Conservation (phyloP, 2,329 filamentous ascomycete genomes). For the Fusarium piperis region DNA sequence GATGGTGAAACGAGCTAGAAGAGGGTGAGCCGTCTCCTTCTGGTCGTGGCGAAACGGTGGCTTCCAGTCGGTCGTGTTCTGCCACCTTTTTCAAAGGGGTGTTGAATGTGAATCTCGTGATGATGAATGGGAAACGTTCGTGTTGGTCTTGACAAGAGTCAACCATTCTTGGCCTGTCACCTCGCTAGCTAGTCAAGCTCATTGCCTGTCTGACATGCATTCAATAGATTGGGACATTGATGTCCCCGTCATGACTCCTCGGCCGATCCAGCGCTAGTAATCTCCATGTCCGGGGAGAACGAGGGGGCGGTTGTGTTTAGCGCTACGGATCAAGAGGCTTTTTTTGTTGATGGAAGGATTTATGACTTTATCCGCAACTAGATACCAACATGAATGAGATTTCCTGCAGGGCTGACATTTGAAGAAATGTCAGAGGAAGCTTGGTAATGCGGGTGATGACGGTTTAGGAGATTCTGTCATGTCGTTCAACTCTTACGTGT, state of each 20-base stretch:
- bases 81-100: background rate
- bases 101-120: background rate
- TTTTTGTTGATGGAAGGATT: background rate
- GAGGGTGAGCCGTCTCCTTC: conserved; percentile 11
- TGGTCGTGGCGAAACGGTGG: background rate
- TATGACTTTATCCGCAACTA: background rate
- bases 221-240: background rate
- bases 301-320: conserved; percentile 1
- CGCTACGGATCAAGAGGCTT: background rate
- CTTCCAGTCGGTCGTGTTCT: conserved; percentile 1
- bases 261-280: background rate
- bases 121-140: background rate
- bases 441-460: background rate
- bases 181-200: background rate
- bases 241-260: background rate
- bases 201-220: background rate
- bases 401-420: background rate
- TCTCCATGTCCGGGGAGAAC: background rate
- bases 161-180: background rate
- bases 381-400: background rate
- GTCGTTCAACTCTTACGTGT: background rate
- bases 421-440: background rate
- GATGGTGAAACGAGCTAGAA: conserved; percentile 29
- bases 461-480: background rate
- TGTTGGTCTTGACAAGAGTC: background rate